phyloP scores from a whole-genome alignment of 345 rosid genomes.

The Arabidopsis suecica region DNA sequence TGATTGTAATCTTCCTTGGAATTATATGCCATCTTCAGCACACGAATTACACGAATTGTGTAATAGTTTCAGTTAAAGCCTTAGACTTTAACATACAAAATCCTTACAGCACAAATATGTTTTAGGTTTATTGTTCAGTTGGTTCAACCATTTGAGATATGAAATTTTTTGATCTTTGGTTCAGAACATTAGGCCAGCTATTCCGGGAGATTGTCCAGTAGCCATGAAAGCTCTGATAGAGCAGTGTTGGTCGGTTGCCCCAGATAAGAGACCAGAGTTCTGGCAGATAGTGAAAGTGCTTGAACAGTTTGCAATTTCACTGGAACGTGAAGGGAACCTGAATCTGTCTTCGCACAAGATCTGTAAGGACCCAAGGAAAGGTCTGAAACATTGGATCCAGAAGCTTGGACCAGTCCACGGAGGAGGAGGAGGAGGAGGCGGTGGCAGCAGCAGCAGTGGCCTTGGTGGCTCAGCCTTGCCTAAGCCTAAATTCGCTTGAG shows the following conservation, averaged over 20 bases:
- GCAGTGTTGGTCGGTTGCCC: constrained; percentile 89
- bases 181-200: constrained; percentile 82
- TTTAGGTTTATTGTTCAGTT: not conserved
- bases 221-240: constrained; percentile 89
- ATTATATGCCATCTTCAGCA: not conserved
- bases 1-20: not conserved
- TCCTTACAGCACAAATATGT: not conserved
- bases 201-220: constrained; percentile 70
- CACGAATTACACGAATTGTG: too few species aligned
- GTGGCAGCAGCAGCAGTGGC: constrained; percentile 39
- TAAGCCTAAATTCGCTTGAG: constrained; percentile 50
- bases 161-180: constrained; percentile 14
- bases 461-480: constrained; percentile 76
- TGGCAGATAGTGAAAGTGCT: constrained; percentile 91
- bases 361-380: constrained; percentile 80
- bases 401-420: constrained; percentile 69
- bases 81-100: not conserved
- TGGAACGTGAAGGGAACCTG: constrained; percentile 71
- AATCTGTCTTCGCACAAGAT: constrained; percentile 52
- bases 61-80: too few species aligned
- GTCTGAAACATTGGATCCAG: constrained; percentile 82
- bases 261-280: constrained; percentile 95
- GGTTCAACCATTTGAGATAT: constrained; percentile 23
- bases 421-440: constrained; percentile 3
- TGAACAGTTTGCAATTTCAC: constrained; percentile 74